These are phyloP conservation scores for Halophytophthora polymorphica DNA, from an alignment of 352 stramenopile genomes.

Conservation along the genomic window DNA sequence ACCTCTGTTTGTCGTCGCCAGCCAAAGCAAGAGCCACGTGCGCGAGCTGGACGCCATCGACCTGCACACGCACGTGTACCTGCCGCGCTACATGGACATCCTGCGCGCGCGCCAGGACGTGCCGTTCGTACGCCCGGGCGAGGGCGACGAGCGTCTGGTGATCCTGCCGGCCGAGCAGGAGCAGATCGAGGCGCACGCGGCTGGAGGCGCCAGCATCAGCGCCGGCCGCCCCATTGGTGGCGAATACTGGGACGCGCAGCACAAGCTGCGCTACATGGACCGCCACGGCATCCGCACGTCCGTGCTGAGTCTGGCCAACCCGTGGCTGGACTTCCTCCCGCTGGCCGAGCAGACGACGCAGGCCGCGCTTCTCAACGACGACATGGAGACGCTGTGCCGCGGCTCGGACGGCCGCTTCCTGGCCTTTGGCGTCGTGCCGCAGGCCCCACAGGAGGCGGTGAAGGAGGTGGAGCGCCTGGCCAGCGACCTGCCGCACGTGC, in stretches of 20 bases:
- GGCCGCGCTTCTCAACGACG: conserved; percentile 47
- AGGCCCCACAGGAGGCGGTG: conserved; percentile 31
- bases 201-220: conserved; percentile 26
- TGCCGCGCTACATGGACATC: conserved; percentile 64
- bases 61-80: conserved; percentile 66
- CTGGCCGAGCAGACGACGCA: conserved; percentile 39
- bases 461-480: conserved; percentile 37
- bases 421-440: conserved; percentile 52
- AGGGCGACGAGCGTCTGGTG: conserved; percentile 41
- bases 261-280: conserved; percentile 72
- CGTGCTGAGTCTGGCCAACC: conserved; percentile 62
- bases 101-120: conserved; percentile 40
- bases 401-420: conserved; percentile 40
- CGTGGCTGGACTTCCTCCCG: conserved; percentile 66
- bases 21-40: conserved; percentile 34
- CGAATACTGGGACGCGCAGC: conserved; percentile 51
- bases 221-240: conserved; percentile 48
- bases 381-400: conserved; percentile 47
- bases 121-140: conserved; percentile 35
- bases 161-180: conserved; percentile 57
- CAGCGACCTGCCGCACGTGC: conserved; percentile 28
- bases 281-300: conserved; percentile 51
- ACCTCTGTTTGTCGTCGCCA: neutral
- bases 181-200: conserved; percentile 25
- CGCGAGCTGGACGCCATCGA: conserved; percentile 41